These are phyloP conservation scores for Coemansia sp. DNA, from an alignment of 192 early-diverging fungal genomes.

Conservation along the genomic window DNA sequence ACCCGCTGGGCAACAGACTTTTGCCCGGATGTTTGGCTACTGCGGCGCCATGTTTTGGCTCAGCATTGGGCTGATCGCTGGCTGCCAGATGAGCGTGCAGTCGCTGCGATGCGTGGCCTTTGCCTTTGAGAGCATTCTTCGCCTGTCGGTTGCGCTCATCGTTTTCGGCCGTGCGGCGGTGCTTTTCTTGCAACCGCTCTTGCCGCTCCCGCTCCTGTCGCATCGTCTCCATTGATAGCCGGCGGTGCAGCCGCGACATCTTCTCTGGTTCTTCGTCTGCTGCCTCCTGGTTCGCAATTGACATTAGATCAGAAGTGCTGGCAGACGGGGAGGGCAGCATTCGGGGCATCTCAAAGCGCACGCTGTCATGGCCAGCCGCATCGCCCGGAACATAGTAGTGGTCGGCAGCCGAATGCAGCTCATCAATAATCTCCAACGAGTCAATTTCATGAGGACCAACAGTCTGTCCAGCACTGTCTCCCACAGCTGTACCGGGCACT, in stretches of 20 bases:
- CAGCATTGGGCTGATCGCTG: background rate
- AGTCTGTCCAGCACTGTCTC: background rate
- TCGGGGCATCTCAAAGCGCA: slow-evolving; percentile 37
- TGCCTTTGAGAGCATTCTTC: slow-evolving; percentile 7
- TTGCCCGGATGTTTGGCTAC: background rate
- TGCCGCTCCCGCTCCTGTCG: slow-evolving; percentile 40
- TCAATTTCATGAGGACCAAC: slow-evolving; percentile 23
- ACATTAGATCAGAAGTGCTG: slow-evolving; percentile 2
- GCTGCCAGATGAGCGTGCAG: background rate
- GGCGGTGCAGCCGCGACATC: slow-evolving; percentile 45
- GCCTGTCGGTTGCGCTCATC: slow-evolving; percentile 15
- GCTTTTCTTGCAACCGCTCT: slow-evolving; percentile 33
- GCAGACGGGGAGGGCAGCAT: slow-evolving; percentile 27
- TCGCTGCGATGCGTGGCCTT: slow-evolving; percentile 7
- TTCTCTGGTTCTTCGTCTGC: background rate
- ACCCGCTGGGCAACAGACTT: slow-evolving; percentile 1
- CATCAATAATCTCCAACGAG: slow-evolving; percentile 41
- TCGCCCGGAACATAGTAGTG: slow-evolving; percentile 16
- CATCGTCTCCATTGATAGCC: slow-evolving; percentile 51
- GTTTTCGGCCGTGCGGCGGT: slow-evolving; percentile 20
- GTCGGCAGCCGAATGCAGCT: slow-evolving; percentile 37
- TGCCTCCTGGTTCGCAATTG: background rate
- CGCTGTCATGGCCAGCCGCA: background rate
- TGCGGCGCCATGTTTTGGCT: background rate
- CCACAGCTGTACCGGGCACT: background rate